These are phyloP conservation scores for Neurospora tetrasperma DNA, from an alignment of 495 filamentous ascomycete genomes.

Conservation along the genomic window DNA sequence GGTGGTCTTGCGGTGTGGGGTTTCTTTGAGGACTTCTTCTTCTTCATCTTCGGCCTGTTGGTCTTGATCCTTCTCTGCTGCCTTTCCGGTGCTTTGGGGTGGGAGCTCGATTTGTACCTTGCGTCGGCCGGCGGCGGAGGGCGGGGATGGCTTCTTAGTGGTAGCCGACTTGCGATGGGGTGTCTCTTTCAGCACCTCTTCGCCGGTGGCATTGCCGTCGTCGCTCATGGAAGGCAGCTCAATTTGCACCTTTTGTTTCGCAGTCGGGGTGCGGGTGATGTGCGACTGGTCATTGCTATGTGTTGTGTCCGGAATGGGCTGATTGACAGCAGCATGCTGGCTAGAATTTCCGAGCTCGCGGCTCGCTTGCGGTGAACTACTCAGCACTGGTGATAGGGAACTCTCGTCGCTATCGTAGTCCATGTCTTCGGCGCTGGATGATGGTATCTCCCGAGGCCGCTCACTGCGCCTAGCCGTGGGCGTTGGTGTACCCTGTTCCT, in stretches of 20 bases:
- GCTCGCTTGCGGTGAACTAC: neutral
- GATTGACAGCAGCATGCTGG: neutral
- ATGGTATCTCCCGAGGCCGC: neutral
- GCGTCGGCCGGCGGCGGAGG: neutral
- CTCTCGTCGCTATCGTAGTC: neutral
- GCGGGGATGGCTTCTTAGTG: neutral
- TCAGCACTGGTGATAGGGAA: neutral
- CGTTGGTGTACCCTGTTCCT: slow-evolving; percentile 8
- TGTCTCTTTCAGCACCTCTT: slow-evolving; percentile 20
- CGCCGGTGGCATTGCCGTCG: neutral
- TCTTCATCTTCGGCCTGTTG: neutral
- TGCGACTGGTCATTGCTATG: neutral
- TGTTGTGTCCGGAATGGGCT: neutral
- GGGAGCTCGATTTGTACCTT: neutral
- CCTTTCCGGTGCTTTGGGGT: neutral
- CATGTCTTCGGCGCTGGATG: neutral
- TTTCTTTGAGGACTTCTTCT: slow-evolving; percentile 9
- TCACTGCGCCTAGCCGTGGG: neutral
- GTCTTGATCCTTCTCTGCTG: neutral
- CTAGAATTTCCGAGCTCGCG: neutral
- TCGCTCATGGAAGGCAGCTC: neutral
- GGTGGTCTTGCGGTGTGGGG: slow-evolving; percentile 1
- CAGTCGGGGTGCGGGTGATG: neutral
- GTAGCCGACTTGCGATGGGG: slow-evolving; percentile 5
- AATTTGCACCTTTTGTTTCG: slow-evolving; percentile 11